These are phyloP conservation scores for Naegleria lovaniensis DNA, from an alignment of 208 protist species.

Conservation along the genomic window DNA sequence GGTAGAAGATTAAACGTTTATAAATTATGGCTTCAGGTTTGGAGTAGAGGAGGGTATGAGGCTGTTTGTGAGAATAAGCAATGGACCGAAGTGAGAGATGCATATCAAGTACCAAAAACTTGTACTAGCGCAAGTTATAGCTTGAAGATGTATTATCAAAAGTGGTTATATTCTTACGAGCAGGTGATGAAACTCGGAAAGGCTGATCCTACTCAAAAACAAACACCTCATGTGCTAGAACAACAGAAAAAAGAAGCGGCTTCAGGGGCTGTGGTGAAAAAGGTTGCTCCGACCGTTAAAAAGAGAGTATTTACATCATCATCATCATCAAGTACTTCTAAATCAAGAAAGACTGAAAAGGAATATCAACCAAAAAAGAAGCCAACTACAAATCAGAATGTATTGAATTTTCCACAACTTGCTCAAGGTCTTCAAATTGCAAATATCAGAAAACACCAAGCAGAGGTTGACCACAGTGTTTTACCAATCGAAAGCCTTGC, in stretches of 20 bases:
- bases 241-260: constrained; percentile 4
- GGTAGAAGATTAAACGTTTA: background rate
- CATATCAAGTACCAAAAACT: constrained; percentile 20
- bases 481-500: background rate
- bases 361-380: background rate
- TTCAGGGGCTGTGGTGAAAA: background rate
- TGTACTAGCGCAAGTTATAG: constrained; percentile 19
- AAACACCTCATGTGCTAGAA: background rate
- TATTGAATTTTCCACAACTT: background rate
- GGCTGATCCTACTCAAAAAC: background rate
- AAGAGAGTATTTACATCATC: background rate
- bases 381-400: background rate
- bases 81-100: constrained; percentile 7
- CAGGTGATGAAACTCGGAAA: background rate
- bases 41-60: background rate
- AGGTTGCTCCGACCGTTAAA: background rate
- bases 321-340: background rate
- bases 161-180: constrained; percentile 12
- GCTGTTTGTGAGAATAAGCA: constrained; percentile 11
- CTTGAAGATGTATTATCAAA: constrained; percentile 7
- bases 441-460: background rate
- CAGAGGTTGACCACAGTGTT: background rate
- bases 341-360: background rate
- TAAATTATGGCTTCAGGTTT: background rate
- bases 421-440: background rate